A percentile compares a stretch with the other conserved stretches of the same genome.
These are phyloP conservation scores for Saccharomycopsis babjevae DNA, from an alignment of 805 yeast genomes.

Conservation along the genomic window DNA sequence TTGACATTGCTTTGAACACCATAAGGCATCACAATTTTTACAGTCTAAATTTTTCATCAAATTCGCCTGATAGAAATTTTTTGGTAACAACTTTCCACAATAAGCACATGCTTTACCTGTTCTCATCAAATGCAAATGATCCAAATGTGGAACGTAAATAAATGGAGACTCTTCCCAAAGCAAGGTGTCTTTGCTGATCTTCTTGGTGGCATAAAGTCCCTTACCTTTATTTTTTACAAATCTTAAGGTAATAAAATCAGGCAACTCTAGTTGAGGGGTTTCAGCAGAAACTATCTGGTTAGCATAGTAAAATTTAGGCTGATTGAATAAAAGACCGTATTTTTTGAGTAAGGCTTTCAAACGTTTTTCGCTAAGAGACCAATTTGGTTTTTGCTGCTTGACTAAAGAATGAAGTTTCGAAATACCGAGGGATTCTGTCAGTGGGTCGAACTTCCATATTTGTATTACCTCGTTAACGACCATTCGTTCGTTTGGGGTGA, in stretches of 20 bases:
- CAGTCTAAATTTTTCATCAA: slow-evolving; percentile 41
- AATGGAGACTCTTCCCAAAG: slow-evolving; percentile 60
- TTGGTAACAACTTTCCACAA: slow-evolving; percentile 50
- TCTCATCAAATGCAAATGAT: slow-evolving; percentile 47
- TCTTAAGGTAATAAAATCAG: slow-evolving; percentile 33
- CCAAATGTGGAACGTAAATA: slow-evolving; percentile 56
- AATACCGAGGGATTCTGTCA: slow-evolving; percentile 46
- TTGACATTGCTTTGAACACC: slow-evolving; percentile 64
- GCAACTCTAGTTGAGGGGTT: slow-evolving; percentile 34
- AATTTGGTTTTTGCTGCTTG: slow-evolving; percentile 41
- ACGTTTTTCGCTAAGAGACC: slow-evolving; percentile 55
- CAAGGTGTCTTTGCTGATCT: slow-evolving; percentile 38
- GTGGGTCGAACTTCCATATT: slow-evolving; percentile 60
- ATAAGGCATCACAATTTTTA: slow-evolving; percentile 49
- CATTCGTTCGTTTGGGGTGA: slow-evolving; percentile 48
- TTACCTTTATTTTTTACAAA: slow-evolving; percentile 49
- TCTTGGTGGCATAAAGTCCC: slow-evolving; percentile 43
- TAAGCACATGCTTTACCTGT: slow-evolving; percentile 60
- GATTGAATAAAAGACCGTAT: slow-evolving; percentile 41
- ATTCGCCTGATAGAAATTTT: slow-evolving; percentile 18
- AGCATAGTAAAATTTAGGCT: slow-evolving; percentile 39
- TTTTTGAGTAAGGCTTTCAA: slow-evolving; percentile 43
- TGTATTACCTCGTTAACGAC: slow-evolving; percentile 50
- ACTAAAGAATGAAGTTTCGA: slow-evolving; percentile 43
- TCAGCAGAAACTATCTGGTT: slow-evolving; percentile 41